A percentile compares a stretch with the other conserved stretches of the same genome.
Evolutionary conservation across 2,329 filamentous ascomycete species (phyloP).

Genomic region (Fusarium mangiferae): DNA sequence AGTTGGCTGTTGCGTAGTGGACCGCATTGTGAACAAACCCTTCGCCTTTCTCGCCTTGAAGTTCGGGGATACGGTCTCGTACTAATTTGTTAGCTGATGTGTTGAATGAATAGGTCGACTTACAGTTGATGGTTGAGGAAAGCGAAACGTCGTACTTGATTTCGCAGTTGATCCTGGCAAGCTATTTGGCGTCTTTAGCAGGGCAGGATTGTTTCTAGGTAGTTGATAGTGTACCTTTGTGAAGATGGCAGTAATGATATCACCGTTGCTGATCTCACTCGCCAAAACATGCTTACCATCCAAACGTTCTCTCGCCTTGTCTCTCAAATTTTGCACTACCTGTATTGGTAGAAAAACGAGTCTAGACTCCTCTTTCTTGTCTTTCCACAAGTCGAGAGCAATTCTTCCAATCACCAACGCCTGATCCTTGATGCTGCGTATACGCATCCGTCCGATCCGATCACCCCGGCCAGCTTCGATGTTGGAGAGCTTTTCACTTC

Average conservation of each 20-base stretch:
- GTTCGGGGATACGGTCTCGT: background rate
- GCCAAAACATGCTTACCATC: background rate
- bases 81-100: background rate
- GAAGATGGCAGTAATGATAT: constrained; percentile 6
- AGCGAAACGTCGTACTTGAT: background rate
- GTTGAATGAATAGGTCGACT: accelerated
- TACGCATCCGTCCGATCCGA: background rate
- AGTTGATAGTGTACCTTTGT: background rate
- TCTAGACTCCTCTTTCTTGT: background rate
- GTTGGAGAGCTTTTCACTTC: background rate
- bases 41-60: background rate
- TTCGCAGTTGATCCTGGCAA: background rate
- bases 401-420: background rate
- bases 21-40: background rate
- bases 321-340: background rate
- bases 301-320: background rate
- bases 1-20: background rate
- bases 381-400: background rate
- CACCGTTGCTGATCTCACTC: background rate
- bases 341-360: background rate
- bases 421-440: background rate
- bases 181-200: background rate
- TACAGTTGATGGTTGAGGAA: constrained; percentile 4
- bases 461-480: accelerated
- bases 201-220: accelerated